phyloP scores from a whole-genome alignment of 768 basidiomycete species.

The Lactifluus hygrophoroides region DNA sequence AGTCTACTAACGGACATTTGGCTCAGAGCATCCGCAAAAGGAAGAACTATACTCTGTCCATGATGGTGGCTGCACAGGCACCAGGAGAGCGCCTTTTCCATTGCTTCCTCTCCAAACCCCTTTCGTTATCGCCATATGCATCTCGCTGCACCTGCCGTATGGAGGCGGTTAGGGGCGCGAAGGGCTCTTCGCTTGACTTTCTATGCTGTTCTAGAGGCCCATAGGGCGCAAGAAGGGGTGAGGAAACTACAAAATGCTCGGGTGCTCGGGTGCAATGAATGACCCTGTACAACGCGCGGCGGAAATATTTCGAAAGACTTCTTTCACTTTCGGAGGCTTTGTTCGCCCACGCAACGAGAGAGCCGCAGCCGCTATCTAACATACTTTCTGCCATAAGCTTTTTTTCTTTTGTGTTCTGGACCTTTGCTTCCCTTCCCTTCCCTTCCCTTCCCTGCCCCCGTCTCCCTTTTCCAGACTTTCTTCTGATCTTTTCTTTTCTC shows the following conservation, averaged over 20 bases:
- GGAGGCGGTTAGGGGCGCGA: background rate
- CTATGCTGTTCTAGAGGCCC: background rate
- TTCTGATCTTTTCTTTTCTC: background rate
- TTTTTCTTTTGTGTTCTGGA: no score
- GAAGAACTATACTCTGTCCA: background rate
- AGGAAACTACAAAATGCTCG: background rate
- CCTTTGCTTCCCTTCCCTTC: no score
- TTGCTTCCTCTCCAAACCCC: background rate
- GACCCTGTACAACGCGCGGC: no score
- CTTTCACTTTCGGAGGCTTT: background rate
- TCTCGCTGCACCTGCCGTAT: background rate
- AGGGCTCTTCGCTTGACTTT: background rate
- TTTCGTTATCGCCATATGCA: background rate
- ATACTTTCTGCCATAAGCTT: no score
- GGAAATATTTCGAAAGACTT: no score
- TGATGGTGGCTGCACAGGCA: slow-evolving; percentile 11
- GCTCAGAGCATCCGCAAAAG: background rate
- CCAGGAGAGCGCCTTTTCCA: slow-evolving; percentile 1
- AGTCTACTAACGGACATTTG: background rate
- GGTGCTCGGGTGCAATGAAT: background rate
- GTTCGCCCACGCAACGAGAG: background rate
- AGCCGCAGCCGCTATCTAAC: background rate
- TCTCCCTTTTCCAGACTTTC: background rate
- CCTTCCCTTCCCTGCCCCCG: no score
- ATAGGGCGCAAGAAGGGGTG: background rate